Percentiles rank a stretch among this genome's conserved stretches.
These are phyloP conservation scores for Pseudonitzschia pungens DNA, from an alignment of 108 stramenopile genomes.

Conservation along the genomic window DNA sequence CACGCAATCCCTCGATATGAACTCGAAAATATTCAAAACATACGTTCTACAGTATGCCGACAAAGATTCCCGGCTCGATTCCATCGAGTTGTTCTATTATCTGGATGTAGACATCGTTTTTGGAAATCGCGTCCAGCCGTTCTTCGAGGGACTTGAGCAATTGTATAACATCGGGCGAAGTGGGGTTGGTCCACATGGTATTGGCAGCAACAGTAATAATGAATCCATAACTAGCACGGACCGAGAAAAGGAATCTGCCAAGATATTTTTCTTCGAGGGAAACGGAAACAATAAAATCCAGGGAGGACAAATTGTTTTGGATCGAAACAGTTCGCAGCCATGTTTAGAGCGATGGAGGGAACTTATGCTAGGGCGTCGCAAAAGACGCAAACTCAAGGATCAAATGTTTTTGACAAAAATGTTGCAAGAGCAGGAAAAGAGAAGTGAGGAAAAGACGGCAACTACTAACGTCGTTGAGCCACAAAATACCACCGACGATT, in stretches of 20 bases:
- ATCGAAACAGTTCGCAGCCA: slow-evolving; percentile 9
- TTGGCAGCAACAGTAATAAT: neutral
- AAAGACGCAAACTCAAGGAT: neutral
- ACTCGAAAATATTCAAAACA: slow-evolving; percentile 14
- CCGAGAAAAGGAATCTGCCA: neutral
- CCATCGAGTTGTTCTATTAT: slow-evolving; percentile 16
- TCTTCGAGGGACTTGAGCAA: slow-evolving; percentile 11
- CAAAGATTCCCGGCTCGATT: neutral
- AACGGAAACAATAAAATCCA: slow-evolving; percentile 9
- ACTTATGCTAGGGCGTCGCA: neutral
- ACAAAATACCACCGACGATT: neutral
- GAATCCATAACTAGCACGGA: neutral
- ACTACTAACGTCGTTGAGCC: neutral
- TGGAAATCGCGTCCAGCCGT: neutral
- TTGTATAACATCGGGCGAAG: neutral
- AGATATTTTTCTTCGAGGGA: slow-evolving; percentile 21
- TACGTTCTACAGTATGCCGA: slow-evolving; percentile 14
- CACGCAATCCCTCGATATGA: neutral
- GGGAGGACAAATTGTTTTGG: slow-evolving; percentile 22
- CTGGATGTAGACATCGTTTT: slow-evolving; percentile 21
- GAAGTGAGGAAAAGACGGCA: neutral
- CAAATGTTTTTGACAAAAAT: neutral
- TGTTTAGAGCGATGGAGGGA: slow-evolving; percentile 19
- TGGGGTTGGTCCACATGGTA: too few species aligned
- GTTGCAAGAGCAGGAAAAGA: neutral